Conservation (phyloP, 768 basidiomycete genomes). For the Leccinellum luteum region DNA sequence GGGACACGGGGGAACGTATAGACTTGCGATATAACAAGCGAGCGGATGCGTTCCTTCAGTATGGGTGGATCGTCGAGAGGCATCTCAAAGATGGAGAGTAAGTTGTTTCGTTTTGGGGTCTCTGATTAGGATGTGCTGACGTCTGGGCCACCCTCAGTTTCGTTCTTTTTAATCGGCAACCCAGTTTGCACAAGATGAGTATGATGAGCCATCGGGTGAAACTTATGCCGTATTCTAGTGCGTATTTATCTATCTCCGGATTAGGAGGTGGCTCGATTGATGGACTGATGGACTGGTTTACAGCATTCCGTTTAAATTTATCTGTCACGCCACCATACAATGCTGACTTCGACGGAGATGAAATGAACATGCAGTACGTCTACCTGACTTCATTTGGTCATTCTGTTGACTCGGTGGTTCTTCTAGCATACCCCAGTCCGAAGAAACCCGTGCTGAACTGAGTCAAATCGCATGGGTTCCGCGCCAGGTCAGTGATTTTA, state of each 20-base stretch:
- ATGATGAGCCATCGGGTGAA: slow-evolving; percentile 99
- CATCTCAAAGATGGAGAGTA: slow-evolving; percentile 98
- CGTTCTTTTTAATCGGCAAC: slow-evolving; percentile 92
- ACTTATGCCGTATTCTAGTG: slow-evolving; percentile 97
- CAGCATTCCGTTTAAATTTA: slow-evolving; percentile 95
- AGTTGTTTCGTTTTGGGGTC: slow-evolving; percentile 35
- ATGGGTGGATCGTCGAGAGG: slow-evolving; percentile 97
- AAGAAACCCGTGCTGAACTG: slow-evolving; percentile 97
- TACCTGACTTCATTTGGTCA: not conserved
- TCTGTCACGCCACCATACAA: slow-evolving; percentile 99
- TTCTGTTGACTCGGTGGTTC: slow-evolving; percentile 8
- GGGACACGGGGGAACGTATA: slow-evolving; percentile 96
- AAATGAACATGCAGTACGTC: slow-evolving; percentile 99
- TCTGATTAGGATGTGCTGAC: not conserved
- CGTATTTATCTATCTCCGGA: slow-evolving; percentile 31
- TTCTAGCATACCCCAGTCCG: slow-evolving; percentile 89
- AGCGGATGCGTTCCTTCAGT: slow-evolving; percentile 92
- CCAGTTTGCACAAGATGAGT: slow-evolving; percentile 99
- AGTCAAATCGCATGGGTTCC: slow-evolving; percentile 99
- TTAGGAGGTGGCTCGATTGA: slow-evolving; percentile 14
- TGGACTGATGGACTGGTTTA: slow-evolving; percentile 11
- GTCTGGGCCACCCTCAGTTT: slow-evolving; percentile 10
- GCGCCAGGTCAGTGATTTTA: slow-evolving; percentile 62
- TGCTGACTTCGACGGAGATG: slow-evolving; percentile 99
- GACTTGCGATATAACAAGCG: slow-evolving; percentile 96